phyloP scores from a whole-genome alignment of 257 asterid species.

The Thymus quinquecostatus region DNA sequence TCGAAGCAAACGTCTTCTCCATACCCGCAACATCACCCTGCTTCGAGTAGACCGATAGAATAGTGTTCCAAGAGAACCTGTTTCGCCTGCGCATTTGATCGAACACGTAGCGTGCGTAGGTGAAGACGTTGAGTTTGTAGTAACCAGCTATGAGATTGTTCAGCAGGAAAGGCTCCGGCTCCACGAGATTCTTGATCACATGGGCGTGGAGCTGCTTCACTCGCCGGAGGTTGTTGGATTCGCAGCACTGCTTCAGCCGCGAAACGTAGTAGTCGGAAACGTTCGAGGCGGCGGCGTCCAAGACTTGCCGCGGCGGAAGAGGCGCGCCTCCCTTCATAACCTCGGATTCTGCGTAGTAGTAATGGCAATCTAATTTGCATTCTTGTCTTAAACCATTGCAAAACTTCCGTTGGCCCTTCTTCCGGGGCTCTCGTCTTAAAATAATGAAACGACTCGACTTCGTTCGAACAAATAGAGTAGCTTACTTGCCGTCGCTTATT shows the following conservation, averaged over 20 bases:
- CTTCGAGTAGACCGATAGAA: conserved; percentile 75
- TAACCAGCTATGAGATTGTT: conserved; percentile 62
- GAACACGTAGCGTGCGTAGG: conserved; percentile 71
- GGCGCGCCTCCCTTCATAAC: conserved; percentile 19
- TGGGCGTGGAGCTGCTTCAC: conserved; percentile 70
- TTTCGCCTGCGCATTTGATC: conserved; percentile 68
- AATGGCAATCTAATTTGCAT: not conserved
- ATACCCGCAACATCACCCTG: conserved; percentile 50
- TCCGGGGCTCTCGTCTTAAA: too few relatives aligned
- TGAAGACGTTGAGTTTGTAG: conserved; percentile 41
- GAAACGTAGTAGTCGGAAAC: conserved; percentile 65
- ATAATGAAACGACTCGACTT: too few relatives aligned
- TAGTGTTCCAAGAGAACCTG: conserved; percentile 79
- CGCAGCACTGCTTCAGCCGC: conserved; percentile 69
- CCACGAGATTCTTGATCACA: conserved; percentile 51
- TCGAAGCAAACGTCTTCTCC: conserved; percentile 54
- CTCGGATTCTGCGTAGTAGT: not conserved
- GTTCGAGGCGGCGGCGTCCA: conserved; percentile 42
- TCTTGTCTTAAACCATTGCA: not conserved
- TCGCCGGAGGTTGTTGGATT: conserved; percentile 46
- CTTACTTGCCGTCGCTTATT: too few relatives aligned
- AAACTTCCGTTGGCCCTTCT: not conserved
- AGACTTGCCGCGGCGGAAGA: conserved; percentile 46
- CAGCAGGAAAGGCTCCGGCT: conserved; percentile 73
- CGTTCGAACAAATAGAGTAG: too few relatives aligned